Percentiles rank a stretch among this genome's conserved stretches.
phyloP scores from a whole-genome alignment of 2,329 filamentous ascomycete species.

The Colletotrichum shisoi region DNA sequence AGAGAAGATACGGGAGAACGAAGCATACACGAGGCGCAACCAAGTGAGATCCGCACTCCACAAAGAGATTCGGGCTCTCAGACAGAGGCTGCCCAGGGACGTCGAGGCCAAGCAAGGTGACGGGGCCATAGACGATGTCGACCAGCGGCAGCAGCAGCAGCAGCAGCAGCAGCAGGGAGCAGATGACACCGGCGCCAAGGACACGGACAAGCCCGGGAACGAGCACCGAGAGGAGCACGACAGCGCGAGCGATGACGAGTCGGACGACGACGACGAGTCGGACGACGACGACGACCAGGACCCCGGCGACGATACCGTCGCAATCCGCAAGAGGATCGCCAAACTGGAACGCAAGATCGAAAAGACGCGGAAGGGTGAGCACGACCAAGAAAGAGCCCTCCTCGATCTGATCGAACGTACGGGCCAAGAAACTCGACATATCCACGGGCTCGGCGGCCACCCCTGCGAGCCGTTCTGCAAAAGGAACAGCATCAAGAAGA shows the following conservation, averaged over 20 bases:
- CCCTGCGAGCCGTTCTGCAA: no score
- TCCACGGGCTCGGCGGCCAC: no score
- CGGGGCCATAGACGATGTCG: neutral
- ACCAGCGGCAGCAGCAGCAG: no score
- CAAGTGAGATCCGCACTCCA: neutral
- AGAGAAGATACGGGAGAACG: neutral
- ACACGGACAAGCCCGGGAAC: no score
- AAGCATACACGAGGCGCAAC: neutral
- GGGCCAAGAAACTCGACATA: neutral
- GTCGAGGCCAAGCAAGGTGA: neutral
- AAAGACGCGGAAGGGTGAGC: neutral
- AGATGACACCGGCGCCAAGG: no score
- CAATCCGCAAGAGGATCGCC: constrained; percentile 2
- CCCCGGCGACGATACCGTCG: neutral
- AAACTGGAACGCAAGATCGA: neutral
- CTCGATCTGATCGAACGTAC: neutral
- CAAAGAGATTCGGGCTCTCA: neutral
- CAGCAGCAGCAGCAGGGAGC: no score
- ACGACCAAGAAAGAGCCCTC: neutral
- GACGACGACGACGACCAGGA: neutral
- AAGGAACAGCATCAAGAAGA: no score
- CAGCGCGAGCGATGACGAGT: neutral
- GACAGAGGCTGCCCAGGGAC: neutral
- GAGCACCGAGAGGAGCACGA: no score
- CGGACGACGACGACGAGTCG: neutral